Evolutionary conservation across 805 yeast genomes (phyloP).

Genomic region (Kodamaea jinghongensis): DNA sequence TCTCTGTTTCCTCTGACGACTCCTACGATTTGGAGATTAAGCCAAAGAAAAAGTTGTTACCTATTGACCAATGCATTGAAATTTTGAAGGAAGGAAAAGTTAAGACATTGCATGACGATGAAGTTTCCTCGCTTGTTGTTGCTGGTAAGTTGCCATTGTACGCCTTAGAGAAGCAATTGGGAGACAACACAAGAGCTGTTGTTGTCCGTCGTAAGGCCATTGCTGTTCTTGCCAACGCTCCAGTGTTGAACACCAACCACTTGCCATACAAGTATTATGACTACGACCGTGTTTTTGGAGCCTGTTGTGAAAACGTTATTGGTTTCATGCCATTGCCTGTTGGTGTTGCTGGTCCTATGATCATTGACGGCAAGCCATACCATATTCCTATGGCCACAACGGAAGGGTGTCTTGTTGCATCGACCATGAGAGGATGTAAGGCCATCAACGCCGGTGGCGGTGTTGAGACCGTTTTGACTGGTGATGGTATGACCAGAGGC

Average conservation of each 20-base stretch:
- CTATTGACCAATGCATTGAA: conserved; percentile 62
- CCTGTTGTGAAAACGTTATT: conserved; percentile 98
- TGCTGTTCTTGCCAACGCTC: conserved; percentile 76
- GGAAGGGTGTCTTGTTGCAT: conserved; percentile 97
- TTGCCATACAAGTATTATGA: conserved; percentile 84
- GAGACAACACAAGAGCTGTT: conserved; percentile 90
- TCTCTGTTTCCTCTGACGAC: conserved; percentile 10
- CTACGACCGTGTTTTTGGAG: conserved; percentile 95
- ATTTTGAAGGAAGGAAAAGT: conserved; percentile 71
- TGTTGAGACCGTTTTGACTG: conserved; percentile 83
- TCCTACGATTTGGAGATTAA: conserved; percentile 24
- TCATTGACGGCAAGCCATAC: conserved; percentile 82
- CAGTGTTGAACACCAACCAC: conserved; percentile 65
- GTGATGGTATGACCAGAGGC: conserved; percentile 99
- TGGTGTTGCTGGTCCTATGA: conserved; percentile 96
- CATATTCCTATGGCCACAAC: conserved; percentile 99
- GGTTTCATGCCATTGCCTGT: conserved; percentile 96
- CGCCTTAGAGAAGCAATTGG: conserved; percentile 90
- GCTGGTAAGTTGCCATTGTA: conserved; percentile 84
- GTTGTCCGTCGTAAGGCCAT: conserved; percentile 90
- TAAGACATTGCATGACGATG: conserved; percentile 63
- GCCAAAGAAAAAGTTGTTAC: conserved; percentile 27
- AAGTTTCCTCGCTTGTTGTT: conserved; percentile 67
- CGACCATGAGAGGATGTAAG: conserved; percentile 98
- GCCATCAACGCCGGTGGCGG: conserved; percentile 98